Evolutionary conservation across 2,329 filamentous ascomycete species (phyloP).

Genomic region (Colletotrichum chrysophilum): DNA sequence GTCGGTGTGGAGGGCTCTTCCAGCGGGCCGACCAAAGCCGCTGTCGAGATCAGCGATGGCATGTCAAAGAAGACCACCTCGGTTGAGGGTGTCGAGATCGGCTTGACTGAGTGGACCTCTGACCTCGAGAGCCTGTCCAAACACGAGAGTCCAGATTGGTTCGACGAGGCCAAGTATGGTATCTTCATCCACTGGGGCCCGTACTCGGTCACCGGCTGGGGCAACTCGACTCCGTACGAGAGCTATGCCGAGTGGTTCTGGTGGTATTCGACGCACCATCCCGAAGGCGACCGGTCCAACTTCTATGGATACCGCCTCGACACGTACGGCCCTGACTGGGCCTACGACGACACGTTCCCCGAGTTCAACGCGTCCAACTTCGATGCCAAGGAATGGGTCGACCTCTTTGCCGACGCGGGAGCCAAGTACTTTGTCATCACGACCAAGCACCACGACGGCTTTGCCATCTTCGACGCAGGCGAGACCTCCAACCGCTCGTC

Average conservation of each 20-base stretch:
- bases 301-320: slow-evolving; percentile 53
- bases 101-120: slow-evolving; percentile 38
- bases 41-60: slow-evolving; percentile 21
- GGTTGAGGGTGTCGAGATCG: slow-evolving; percentile 32
- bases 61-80: slow-evolving; percentile 14
- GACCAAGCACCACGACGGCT: slow-evolving; percentile 54
- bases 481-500: slow-evolving; percentile 43
- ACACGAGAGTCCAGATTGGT: slow-evolving; percentile 57
- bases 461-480: slow-evolving; percentile 47
- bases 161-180: slow-evolving; percentile 59
- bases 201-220: slow-evolving; percentile 62
- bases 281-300: slow-evolving; percentile 15
- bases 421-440: slow-evolving; percentile 55
- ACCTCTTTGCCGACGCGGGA: slow-evolving; percentile 56
- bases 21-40: slow-evolving; percentile 25
- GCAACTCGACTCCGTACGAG: slow-evolving; percentile 44
- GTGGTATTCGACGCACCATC: slow-evolving; percentile 42
- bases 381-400: slow-evolving; percentile 58
- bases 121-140: slow-evolving; percentile 39
- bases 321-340: slow-evolving; percentile 54
- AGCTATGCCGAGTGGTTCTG: slow-evolving; percentile 54
- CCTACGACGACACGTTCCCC: slow-evolving; percentile 61
- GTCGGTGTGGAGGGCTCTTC: slow-evolving; percentile 39
- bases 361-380: slow-evolving; percentile 56
- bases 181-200: slow-evolving; percentile 67